phyloP scores from a whole-genome alignment of 2,329 filamentous ascomycete species.

The Cercospora sojina region DNA sequence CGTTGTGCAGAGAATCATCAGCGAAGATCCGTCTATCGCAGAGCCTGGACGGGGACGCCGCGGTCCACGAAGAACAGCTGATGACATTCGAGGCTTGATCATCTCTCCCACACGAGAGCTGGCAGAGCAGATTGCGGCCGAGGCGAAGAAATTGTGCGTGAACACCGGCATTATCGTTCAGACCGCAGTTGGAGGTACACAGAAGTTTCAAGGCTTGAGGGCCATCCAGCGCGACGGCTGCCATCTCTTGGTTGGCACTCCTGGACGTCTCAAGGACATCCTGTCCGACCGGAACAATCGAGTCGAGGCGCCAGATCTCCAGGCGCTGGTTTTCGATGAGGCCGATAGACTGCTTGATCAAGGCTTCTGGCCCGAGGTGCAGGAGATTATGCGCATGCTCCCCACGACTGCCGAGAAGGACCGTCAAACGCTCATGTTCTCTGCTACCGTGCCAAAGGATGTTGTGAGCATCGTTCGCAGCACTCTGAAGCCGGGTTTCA shows the following conservation, averaged over 20 bases:
- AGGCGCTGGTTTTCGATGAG: slow-evolving; percentile 63
- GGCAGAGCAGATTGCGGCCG: slow-evolving; percentile 64
- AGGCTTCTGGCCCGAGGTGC: slow-evolving; percentile 51
- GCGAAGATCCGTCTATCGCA: slow-evolving; percentile 61
- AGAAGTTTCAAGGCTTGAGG: slow-evolving; percentile 67
- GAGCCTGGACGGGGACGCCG: slow-evolving; percentile 45
- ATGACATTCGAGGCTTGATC: slow-evolving; percentile 60
- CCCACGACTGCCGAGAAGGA: slow-evolving; percentile 63
- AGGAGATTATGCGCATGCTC: slow-evolving; percentile 52
- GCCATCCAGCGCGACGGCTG: slow-evolving; percentile 73
- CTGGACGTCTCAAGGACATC: slow-evolving; percentile 81
- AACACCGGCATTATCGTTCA: slow-evolving; percentile 68
- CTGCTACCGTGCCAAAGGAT: slow-evolving; percentile 82
- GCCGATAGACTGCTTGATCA: slow-evolving; percentile 67
- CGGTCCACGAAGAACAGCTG: slow-evolving; percentile 51
- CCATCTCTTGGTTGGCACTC: slow-evolving; percentile 86
- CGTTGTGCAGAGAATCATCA: slow-evolving; percentile 74
- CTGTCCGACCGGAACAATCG: slow-evolving; percentile 64
- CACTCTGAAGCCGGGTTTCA: slow-evolving; percentile 79
- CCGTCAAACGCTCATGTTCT: slow-evolving; percentile 92
- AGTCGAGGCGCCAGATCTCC: slow-evolving; percentile 63
- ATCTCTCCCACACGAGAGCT: slow-evolving; percentile 64
- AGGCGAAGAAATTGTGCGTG: slow-evolving; percentile 67
- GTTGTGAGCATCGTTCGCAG: slow-evolving; percentile 76
- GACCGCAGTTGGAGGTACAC: slow-evolving; percentile 88